phyloP scores from a whole-genome alignment of 139 green algal species.

The Cymbomonas tetramitiformis region DNA sequence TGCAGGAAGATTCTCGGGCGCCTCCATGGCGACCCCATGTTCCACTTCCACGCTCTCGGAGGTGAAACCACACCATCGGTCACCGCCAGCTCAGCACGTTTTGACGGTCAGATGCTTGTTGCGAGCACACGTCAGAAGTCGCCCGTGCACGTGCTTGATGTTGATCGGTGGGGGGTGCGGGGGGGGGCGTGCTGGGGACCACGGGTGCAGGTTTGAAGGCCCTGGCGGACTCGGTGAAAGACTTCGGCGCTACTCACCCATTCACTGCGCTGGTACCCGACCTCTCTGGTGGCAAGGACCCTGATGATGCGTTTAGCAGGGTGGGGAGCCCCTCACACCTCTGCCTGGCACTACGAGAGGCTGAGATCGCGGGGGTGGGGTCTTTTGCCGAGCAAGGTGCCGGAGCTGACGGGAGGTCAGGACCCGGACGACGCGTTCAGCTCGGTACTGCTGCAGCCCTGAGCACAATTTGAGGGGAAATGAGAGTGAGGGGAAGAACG shows the following conservation, averaged over 20 bases:
- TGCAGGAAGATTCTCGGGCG: slow-evolving; percentile 66
- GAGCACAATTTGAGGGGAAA: no score
- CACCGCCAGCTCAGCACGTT: background rate
- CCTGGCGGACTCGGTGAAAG: slow-evolving; percentile 31
- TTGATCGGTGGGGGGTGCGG: background rate
- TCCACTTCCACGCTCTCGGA: slow-evolving; percentile 6
- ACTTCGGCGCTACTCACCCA: slow-evolving; percentile 33
- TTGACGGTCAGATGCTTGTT: background rate
- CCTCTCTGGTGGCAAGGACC: slow-evolving; percentile 51
- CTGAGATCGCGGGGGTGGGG: no score
- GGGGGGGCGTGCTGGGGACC: background rate
- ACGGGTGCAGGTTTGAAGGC: slow-evolving; percentile 32
- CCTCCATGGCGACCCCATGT: slow-evolving; percentile 39
- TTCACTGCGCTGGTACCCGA: slow-evolving; percentile 43
- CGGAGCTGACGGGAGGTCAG: slow-evolving; percentile 39
- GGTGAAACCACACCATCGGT: no score
- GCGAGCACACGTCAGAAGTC: no score
- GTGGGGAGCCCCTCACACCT: no score
- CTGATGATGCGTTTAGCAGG: slow-evolving; percentile 75
- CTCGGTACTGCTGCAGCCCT: no score
- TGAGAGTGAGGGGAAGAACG: no score
- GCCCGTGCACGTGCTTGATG: no score
- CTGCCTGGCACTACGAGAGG: no score
- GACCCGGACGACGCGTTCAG: slow-evolving; percentile 81
- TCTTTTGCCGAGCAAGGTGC: no score